Percentiles rank a stretch among this genome's conserved stretches.
Conservation (phyloP, 345 rosid genomes). For the Trapa incisa region DNA sequence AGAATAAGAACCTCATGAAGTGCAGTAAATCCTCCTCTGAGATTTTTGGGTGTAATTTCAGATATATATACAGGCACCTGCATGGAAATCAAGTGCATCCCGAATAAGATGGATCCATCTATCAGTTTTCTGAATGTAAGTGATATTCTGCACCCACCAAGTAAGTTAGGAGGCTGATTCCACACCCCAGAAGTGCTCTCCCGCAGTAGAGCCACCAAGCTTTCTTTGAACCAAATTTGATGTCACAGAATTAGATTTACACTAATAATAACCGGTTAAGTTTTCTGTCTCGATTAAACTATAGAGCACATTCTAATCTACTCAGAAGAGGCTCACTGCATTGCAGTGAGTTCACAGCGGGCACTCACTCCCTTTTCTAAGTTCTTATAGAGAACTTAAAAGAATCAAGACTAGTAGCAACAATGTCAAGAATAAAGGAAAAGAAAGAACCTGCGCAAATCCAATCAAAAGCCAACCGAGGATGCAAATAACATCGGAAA, state of each 20-base stretch:
- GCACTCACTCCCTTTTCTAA: background rate
- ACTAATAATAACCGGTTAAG: background rate
- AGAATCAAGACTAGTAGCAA: background rate
- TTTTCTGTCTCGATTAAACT: background rate
- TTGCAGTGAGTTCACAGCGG: too few species aligned
- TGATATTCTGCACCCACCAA: slow-evolving; percentile 16
- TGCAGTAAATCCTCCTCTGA: slow-evolving; percentile 15
- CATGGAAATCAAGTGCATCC: background rate
- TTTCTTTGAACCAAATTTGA: slow-evolving; percentile 8
- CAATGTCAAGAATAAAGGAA: background rate
- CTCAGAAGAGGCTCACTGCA: background rate
- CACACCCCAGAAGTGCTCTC: slow-evolving; percentile 21
- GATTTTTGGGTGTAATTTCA: slow-evolving; percentile 13
- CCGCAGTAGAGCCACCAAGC: slow-evolving; percentile 28
- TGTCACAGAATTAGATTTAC: background rate
- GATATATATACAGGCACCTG: slow-evolving; percentile 17
- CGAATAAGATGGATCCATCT: background rate
- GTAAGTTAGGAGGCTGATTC: slow-evolving; percentile 21
- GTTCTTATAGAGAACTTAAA: background rate
- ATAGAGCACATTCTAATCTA: background rate
- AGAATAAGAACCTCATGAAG: slow-evolving; percentile 10
- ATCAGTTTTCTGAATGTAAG: background rate
- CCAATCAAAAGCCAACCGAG: slow-evolving; percentile 46
- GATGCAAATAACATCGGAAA: slow-evolving; percentile 32
- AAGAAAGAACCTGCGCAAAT: slow-evolving; percentile 23